Evolutionary conservation across 2,329 filamentous ascomycete species (phyloP).

Genomic region (Geosmithia morbida): DNA sequence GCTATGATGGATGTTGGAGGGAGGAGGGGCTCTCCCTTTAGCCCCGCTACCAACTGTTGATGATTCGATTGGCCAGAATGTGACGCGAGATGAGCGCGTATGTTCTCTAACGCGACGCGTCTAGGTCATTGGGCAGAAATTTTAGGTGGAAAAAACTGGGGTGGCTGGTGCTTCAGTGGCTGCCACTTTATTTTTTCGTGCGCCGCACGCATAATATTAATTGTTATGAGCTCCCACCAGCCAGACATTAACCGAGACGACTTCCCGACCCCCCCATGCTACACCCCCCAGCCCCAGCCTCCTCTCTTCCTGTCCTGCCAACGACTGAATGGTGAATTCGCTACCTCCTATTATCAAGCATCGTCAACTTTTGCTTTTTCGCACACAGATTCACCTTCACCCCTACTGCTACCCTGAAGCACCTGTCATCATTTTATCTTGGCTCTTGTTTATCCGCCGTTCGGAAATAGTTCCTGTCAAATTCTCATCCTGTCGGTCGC

Average conservation of each 20-base stretch:
- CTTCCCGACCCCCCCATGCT: background rate
- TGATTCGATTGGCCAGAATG: background rate
- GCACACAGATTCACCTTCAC: background rate
- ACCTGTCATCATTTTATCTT: background rate
- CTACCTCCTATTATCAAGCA: background rate
- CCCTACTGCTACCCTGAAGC: background rate
- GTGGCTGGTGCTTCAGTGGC: background rate
- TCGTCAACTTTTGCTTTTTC: background rate
- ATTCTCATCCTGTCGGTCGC: background rate
- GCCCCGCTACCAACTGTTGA: background rate
- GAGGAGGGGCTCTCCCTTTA: background rate
- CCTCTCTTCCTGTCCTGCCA: conserved; percentile 1
- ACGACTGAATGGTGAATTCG: background rate
- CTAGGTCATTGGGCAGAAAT: background rate
- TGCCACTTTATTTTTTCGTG: background rate
- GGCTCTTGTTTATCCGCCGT: background rate
- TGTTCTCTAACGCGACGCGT: background rate
- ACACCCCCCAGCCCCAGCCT: background rate
- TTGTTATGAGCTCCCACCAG: background rate
- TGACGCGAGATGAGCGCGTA: background rate
- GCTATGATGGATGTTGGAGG: background rate
- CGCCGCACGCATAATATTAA: background rate
- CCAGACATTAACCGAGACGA: background rate
- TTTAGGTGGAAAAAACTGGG: background rate
- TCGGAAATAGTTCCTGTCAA: background rate